Evolutionary conservation across 169 alveolate genomes (phyloP).

Genomic region (Eimeria sp.): DNA sequence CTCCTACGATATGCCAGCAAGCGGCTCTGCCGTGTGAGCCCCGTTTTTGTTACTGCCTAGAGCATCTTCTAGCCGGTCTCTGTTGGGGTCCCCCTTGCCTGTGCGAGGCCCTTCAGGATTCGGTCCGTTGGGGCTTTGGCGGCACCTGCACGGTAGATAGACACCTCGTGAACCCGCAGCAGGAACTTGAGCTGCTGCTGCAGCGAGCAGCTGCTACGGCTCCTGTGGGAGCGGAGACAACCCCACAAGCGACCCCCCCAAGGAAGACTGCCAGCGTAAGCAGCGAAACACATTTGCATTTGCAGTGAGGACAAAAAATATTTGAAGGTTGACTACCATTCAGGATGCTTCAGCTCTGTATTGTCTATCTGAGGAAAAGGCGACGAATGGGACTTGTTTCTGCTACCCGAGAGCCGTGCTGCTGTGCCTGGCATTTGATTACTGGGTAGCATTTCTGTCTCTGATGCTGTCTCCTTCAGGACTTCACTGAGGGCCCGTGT

Average conservation of each 20-base stretch:
- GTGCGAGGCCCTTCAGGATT: constrained; percentile 46
- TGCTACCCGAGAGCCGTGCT: not conserved
- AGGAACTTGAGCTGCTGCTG: constrained; percentile 72
- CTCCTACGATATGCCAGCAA: not conserved
- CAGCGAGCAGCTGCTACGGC: constrained; percentile 59
- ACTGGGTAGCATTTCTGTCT: not conserved
- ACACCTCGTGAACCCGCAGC: constrained; percentile 73
- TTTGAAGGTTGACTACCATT: not conserved
- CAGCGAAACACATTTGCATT: not conserved
- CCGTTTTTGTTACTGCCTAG: constrained; percentile 58
- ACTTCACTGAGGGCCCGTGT: not conserved
- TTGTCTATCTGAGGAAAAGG: not conserved
- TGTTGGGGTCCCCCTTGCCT: constrained; percentile 66
- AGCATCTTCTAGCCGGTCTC: constrained; percentile 58
- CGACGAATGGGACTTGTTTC: not conserved
- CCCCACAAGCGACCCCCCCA: not conserved
- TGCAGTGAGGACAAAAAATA: not conserved
- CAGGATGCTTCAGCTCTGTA: not conserved
- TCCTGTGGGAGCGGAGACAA: not conserved
- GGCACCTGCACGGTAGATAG: constrained; percentile 6
- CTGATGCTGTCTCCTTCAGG: not conserved
- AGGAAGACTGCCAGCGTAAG: constrained; percentile 13
- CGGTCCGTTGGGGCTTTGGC: constrained; percentile 37
- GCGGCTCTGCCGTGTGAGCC: constrained; percentile 49
- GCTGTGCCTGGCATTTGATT: not conserved